These are phyloP conservation scores for Boletellus ananas DNA, from an alignment of 768 basidiomycete genomes.

Conservation along the genomic window DNA sequence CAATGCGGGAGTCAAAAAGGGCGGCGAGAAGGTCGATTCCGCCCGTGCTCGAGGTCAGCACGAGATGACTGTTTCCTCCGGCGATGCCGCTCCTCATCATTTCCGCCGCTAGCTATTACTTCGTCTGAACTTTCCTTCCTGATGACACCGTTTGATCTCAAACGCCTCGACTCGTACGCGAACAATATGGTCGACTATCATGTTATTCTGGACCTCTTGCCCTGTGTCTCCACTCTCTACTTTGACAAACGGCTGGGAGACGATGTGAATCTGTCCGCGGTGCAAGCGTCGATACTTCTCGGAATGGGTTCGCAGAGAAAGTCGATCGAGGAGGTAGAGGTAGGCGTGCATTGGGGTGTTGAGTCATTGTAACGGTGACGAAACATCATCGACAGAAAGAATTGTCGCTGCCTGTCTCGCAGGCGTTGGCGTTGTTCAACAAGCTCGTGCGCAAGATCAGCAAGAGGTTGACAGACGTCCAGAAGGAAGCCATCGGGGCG, in stretches of 20 bases:
- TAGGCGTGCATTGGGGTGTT: conserved; percentile 27
- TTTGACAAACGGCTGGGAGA: conserved; percentile 72
- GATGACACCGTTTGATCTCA: conserved; percentile 90
- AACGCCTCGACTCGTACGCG: conserved; percentile 92
- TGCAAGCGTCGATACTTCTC: conserved; percentile 88
- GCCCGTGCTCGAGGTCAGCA: conserved; percentile 9
- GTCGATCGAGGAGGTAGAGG: conserved; percentile 85
- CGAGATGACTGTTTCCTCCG: conserved; percentile 30
- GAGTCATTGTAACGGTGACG: neutral
- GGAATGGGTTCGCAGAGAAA: conserved; percentile 90
- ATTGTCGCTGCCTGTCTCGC: conserved; percentile 78
- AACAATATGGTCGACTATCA: conserved; percentile 97
- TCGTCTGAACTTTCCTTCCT: conserved; percentile 53
- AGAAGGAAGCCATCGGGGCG: conserved; percentile 70
- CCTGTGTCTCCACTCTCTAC: conserved; percentile 74
- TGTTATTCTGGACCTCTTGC: conserved; percentile 89
- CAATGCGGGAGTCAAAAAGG: conserved; percentile 54
- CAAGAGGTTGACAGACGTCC: conserved; percentile 70
- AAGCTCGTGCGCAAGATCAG: conserved; percentile 86
- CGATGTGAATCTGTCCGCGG: conserved; percentile 70
- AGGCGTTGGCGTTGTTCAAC: conserved; percentile 85
- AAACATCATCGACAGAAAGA: conserved; percentile 51
- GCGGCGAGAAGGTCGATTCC: conserved; percentile 35
- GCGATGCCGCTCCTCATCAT: neutral
- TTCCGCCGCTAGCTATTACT: conserved; percentile 11